Percentiles rank a stretch among this genome's conserved stretches.
Conservation (phyloP, 768 basidiomycete species). For the Lactarius vividus region DNA sequence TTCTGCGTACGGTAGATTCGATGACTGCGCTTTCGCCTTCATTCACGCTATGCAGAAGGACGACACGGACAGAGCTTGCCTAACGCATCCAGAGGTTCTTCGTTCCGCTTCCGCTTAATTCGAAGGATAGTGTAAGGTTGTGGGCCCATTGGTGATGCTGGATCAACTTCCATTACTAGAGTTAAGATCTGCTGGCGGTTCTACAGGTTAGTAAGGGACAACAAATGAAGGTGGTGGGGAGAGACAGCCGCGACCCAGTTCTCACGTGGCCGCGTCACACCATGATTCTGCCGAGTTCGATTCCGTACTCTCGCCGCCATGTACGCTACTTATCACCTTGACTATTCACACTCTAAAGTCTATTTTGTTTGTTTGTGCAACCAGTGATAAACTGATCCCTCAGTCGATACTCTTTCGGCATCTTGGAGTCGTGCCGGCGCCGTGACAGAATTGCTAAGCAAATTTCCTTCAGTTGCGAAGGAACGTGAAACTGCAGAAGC, state of each 20-base stretch:
- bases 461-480: too few species aligned
- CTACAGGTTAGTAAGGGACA: background rate
- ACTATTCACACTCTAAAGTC: too few species aligned
- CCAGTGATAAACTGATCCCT: too few species aligned
- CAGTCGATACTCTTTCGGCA: too few species aligned
- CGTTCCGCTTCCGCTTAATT: constrained; percentile 79
- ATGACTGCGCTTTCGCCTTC: constrained; percentile 44
- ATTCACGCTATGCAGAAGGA: constrained; percentile 16
- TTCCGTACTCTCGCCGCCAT: too few species aligned
- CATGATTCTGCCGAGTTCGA: too few species aligned
- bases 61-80: constrained; percentile 42
- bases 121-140: constrained; percentile 69
- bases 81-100: constrained; percentile 79
- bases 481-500: too few species aligned
- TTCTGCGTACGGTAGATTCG: constrained; percentile 57
- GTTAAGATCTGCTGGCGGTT: background rate
- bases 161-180: constrained; percentile 20
- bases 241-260: background rate
- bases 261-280: background rate
- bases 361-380: too few species aligned
- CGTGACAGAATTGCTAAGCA: too few species aligned
- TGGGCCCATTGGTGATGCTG: constrained; percentile 20
- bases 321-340: too few species aligned
- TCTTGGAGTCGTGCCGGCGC: too few species aligned
- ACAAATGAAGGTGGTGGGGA: background rate